Percentiles rank a stretch among this genome's conserved stretches.
These are phyloP conservation scores for Alternaria arborescens DNA, from an alignment of 2,329 filamentous ascomycete species.

Conservation along the genomic window DNA sequence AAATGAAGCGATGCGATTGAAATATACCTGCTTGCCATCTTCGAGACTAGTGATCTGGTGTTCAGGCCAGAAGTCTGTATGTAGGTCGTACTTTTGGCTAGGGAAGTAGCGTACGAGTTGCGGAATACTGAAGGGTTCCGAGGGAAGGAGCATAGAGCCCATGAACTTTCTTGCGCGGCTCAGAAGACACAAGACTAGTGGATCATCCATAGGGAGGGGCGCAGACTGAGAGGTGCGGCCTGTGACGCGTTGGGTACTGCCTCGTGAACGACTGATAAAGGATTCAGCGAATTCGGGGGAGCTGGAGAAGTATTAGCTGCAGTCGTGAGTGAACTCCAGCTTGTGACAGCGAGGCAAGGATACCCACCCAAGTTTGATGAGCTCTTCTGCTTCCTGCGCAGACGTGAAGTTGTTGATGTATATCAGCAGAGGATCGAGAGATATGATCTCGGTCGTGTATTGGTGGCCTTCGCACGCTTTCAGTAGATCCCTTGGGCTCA, in stretches of 20 bases:
- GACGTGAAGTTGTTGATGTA: constrained; percentile 44
- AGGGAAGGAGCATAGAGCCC: constrained; percentile 31
- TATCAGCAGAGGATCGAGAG: constrained; percentile 34
- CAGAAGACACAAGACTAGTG: constrained; percentile 36
- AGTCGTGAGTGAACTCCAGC: not conserved
- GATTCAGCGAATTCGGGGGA: constrained; percentile 31
- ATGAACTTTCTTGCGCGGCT: constrained; percentile 35
- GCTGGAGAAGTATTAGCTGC: constrained; percentile 16
- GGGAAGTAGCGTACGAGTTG: constrained; percentile 39
- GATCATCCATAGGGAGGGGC: constrained; percentile 25
- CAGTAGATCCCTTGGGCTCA: not conserved
- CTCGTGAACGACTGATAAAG: constrained; percentile 30
- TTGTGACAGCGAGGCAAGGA: not conserved
- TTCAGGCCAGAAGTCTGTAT: constrained; percentile 37
- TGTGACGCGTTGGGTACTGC: constrained; percentile 22
- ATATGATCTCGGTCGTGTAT: constrained; percentile 41
- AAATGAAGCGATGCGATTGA: constrained; percentile 36
- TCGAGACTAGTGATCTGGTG: constrained; percentile 27
- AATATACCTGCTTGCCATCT: constrained; percentile 21
- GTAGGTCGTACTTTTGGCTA: constrained; percentile 34
- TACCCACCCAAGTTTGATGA: constrained; percentile 30
- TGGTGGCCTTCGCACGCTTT: constrained; percentile 27
- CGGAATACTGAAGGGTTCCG: constrained; percentile 32
- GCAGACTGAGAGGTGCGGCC: constrained; percentile 39
- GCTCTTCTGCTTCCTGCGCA: constrained; percentile 27